Base-by-base conservation (phyloP, 345 rosid species). In the Salix brachista region DNA sequence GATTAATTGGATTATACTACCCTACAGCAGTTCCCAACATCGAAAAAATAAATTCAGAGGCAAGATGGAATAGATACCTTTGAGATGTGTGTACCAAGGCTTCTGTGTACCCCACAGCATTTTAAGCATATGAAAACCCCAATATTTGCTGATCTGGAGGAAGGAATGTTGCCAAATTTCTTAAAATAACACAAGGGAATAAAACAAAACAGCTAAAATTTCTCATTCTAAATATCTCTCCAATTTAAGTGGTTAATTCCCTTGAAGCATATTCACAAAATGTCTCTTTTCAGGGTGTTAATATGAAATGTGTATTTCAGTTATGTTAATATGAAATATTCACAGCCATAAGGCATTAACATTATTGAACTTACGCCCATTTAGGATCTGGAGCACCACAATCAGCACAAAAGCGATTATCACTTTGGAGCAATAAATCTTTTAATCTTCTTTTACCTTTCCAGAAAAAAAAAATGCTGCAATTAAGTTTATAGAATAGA, bases 91-190 rank as follows among this genome's bases (percentile, higher is more conserved):
- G 92, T 81, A 68, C 99, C 98, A 80, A 94, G 93, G 85, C 98
- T 92, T 90, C 98, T 91, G 84, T 96, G 99, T 70, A 92, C 97
- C 68, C 97, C 95, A 54, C 97, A 92, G 77, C 99, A 96, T 87
- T 96, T 96, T 84, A 96, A 85, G 88, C 99, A 96, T 77, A 96
- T 78, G 79, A 96, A 96, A 68, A 96, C 99, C 77, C 99, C 99
- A 67, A 96, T 94, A 80, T 96, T 96, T 67, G 94, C 94, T 41
- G 99, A 96, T 88, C 99, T 96, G 97, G 70, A 89, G 71, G 76
- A 52, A 75, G 77, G 79, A 70, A 58, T 62, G 25, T 54, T 73
- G 82, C 78, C 48, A 56, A 58, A 67, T 66, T 70, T 58, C 69
- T 62, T 34, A 42, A 56, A 16, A 71, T 42, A 42, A 42, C 50